Conservation (phyloP, 2,329 filamentous ascomycete genomes). For the Cercospora canescens region DNA sequence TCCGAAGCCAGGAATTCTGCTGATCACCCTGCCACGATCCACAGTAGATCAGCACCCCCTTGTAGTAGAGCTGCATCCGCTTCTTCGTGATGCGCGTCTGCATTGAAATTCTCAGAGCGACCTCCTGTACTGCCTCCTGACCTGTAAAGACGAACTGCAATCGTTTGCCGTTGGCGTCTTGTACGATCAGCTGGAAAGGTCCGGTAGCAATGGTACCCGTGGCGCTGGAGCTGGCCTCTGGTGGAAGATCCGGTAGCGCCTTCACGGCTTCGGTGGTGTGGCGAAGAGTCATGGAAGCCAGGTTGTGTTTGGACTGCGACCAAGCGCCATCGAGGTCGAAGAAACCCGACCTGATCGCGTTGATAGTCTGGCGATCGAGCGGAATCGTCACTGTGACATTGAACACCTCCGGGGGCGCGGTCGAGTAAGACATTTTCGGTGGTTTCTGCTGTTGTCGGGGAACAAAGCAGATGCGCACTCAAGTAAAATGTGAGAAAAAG, state of each 20-base stretch:
- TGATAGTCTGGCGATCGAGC: neutral
- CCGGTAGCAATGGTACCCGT: neutral
- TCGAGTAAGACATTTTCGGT: neutral
- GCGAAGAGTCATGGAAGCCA: neutral
- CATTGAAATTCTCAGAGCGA: neutral
- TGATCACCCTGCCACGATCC: neutral
- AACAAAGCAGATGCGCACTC: neutral
- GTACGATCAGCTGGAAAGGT: neutral
- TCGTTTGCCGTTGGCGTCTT: neutral
- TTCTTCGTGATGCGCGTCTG: neutral
- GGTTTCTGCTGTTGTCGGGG: neutral
- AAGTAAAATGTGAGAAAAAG: neutral
- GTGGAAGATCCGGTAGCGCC: neutral
- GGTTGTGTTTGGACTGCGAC: neutral
- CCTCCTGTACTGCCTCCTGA: neutral
- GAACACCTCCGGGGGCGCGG: neutral
- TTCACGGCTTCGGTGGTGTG: neutral
- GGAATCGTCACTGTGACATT: neutral
- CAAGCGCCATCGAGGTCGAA: neutral
- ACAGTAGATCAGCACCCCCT: neutral
- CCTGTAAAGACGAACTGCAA: neutral
- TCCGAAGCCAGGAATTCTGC: neutral
- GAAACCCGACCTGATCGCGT: neutral
- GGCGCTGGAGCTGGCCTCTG: neutral
- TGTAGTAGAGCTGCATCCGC: neutral